Evolutionary conservation across 345 rosid species (phyloP).

Genomic region (Schrenkiella parvula): DNA sequence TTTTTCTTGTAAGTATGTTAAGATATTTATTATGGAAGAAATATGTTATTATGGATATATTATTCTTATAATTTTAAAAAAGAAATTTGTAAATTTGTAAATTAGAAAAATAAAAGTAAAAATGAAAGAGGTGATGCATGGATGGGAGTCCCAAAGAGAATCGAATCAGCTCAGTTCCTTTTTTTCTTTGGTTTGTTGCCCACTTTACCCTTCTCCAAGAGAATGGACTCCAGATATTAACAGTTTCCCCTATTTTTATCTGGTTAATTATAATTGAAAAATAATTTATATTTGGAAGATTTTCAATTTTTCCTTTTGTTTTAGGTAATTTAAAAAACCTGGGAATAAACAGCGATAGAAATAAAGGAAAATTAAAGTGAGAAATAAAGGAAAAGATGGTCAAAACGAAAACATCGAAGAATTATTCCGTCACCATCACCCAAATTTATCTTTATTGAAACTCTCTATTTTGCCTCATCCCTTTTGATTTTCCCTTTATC

Average conservation of each 20-base stretch:
- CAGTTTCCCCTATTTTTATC: constrained; percentile 3
- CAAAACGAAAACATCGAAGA: constrained; percentile 42
- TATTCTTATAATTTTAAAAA: neutral
- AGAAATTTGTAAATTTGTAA: neutral
- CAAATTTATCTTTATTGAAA: constrained; percentile 42
- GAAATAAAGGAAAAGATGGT: constrained; percentile 39
- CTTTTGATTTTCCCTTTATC: constrained; percentile 39
- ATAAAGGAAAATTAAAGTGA: constrained; percentile 36
- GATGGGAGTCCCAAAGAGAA: constrained; percentile 41
- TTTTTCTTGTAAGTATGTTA: neutral
- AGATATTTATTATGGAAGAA: neutral
- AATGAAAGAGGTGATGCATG: constrained; percentile 35
- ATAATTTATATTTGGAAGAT: neutral
- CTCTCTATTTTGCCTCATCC: constrained; percentile 40
- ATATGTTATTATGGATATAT: neutral
- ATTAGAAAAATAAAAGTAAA: neutral
- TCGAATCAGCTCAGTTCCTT: constrained; percentile 38
- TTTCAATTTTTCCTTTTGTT: neutral
- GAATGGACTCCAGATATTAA: constrained; percentile 40
- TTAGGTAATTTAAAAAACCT: neutral
- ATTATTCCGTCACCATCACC: constrained; percentile 40
- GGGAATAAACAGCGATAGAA: constrained; percentile 19
- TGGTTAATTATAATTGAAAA: neutral
- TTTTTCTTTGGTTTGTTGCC: neutral
- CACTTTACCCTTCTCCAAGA: constrained; percentile 43